Percentiles rank a stretch among this genome's conserved stretches.
Evolutionary conservation across 805 yeast genomes (phyloP).

Genomic region (Debaryomyces prosopidis): DNA sequence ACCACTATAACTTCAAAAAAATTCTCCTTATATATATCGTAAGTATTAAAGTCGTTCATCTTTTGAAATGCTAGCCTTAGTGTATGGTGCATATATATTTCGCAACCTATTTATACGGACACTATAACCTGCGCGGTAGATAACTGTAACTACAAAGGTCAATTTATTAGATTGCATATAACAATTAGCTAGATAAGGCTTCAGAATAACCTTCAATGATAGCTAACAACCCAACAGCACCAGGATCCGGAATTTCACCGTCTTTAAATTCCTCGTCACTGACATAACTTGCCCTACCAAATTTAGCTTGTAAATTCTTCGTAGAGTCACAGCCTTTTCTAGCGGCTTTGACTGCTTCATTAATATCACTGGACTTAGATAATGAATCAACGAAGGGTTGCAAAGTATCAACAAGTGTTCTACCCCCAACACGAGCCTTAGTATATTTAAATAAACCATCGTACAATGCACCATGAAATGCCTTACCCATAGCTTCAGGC

Average conservation of each 20-base stretch:
- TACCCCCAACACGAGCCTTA: conserved; percentile 83
- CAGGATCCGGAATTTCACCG: conserved; percentile 92
- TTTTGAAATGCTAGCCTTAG: neutral
- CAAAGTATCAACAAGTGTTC: conserved; percentile 85
- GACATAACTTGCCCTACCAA: conserved; percentile 94
- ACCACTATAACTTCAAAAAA: conserved; percentile 40
- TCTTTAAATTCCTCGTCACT: conserved; percentile 56
- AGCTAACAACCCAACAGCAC: conserved; percentile 84
- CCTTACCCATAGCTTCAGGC: conserved; percentile 41
- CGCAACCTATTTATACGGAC: neutral
- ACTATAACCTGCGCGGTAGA: conserved; percentile 11
- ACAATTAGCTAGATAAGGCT: neutral
- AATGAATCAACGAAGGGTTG: conserved; percentile 81
- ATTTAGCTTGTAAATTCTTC: conserved; percentile 72
- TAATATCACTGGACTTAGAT: conserved; percentile 48
- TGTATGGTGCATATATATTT: neutral
- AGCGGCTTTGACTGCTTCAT: conserved; percentile 68
- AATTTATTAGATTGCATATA: neutral
- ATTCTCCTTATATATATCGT: conserved; percentile 13
- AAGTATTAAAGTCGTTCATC: neutral
- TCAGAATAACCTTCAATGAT: conserved; percentile 46
- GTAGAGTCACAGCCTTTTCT: conserved; percentile 76
- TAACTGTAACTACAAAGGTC: conserved; percentile 6
- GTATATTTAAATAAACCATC: conserved; percentile 82
- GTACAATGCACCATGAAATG: conserved; percentile 57